phyloP scores from a whole-genome alignment of 768 basidiomycete species.

The Chalciporus pseudorubinellus region DNA sequence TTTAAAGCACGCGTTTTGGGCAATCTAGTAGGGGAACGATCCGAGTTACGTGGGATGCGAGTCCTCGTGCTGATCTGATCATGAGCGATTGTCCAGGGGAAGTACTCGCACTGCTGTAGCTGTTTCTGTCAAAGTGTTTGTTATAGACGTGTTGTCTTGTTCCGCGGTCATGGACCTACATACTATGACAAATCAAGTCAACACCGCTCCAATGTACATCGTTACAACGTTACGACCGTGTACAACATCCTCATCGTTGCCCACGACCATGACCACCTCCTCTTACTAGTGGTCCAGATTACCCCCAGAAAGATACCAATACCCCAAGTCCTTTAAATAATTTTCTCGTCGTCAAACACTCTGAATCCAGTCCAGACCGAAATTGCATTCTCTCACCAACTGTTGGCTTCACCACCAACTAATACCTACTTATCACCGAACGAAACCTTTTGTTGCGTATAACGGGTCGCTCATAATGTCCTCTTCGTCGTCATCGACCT shows the following conservation, averaged over 20 bases:
- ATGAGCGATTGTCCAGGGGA: not conserved
- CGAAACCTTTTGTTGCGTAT: not conserved
- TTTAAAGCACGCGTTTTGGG: not conserved
- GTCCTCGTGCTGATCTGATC: not conserved
- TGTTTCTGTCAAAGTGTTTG: too few relatives aligned
- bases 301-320: not conserved
- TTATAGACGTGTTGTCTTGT: too few relatives aligned
- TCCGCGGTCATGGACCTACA: too few relatives aligned
- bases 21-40: not conserved
- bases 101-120: not conserved
- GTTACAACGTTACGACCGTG: not conserved
- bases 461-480: slow-evolving; percentile 10
- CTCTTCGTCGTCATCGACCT: not conserved
- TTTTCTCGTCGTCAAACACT: not conserved
- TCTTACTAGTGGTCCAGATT: not conserved
- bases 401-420: not conserved
- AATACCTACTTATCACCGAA: not conserved
- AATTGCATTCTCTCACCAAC: slow-evolving; percentile 1
- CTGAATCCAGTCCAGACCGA: slow-evolving; percentile 6
- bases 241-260: not conserved
- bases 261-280: not conserved
- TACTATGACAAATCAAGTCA: too few relatives aligned
- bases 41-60: not conserved
- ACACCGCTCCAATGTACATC: too few relatives aligned
- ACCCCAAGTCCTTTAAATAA: not conserved